Base-by-base conservation (phyloP, 2,329 filamentous ascomycete species). In the Helotiales sp. region DNA sequence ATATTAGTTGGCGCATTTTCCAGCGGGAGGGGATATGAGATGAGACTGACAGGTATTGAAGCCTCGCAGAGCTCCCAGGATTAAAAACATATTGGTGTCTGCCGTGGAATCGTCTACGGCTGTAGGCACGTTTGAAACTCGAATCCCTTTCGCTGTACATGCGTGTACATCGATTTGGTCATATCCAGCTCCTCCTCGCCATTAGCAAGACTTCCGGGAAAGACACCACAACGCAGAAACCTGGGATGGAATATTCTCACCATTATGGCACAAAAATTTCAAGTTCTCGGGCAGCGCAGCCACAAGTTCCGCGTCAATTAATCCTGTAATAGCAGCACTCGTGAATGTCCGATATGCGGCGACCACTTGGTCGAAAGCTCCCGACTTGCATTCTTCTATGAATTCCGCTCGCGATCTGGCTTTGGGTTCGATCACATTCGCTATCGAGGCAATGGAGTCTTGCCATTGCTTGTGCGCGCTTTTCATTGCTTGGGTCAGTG, bases 91-190 rank as follows among this genome's bases (percentile, higher is more conserved):
- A 75, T 86, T 91, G 7, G 89, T 85, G 78, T 97, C 93, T 64
- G 93, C 93, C 0, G 93, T 97, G 43, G 92, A 88, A 77, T 96
- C 91, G 78, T 96, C 89, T 50, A 93, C 91, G 30, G 91, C 90
- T 0, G 86, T 89, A n/a, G 92, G 93, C 1, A 91, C 90, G 79
- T 96, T 96, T 70, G 91, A 93, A 37, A 97, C 91, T 49, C 82
- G 84, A 70, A 96, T 85, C 26, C 82, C 82, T 62, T 87, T 87
- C 1, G 82, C 82, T 10, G 88, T 90, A 82, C 92, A 95, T 45
- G 91, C 90, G 55, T 85, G 78, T 8, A 94, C 83, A 77, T 94
- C 89, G 70, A 96, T 84, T 78, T 93, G 90, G 78, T 97, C 93
- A 79, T 97, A 97, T 43, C 93, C 93, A 64, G 93, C 92, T 69